Conservation (phyloP, 164 flowering plant genomes). For the Buxus sempervirens region DNA sequence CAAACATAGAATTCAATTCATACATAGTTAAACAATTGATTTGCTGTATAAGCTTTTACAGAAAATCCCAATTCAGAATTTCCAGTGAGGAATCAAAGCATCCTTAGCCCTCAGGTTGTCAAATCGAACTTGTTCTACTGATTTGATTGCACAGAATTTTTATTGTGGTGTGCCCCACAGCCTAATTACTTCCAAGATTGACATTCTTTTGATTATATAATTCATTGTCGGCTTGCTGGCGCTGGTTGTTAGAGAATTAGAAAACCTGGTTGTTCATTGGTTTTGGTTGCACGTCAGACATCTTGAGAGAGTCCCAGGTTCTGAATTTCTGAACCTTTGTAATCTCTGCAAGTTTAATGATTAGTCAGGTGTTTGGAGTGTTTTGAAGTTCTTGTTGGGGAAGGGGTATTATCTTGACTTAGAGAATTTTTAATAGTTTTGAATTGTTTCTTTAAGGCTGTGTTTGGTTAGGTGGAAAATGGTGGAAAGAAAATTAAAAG, state of each 20-base stretch:
- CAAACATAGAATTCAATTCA: too few relatives aligned
- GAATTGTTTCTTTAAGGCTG: slow-evolving; percentile 52
- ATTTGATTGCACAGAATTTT: slow-evolving; percentile 52
- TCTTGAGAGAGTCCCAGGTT: slow-evolving; percentile 26
- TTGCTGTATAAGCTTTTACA: neutral
- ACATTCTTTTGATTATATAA: slow-evolving; percentile 34
- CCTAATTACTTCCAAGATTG: slow-evolving; percentile 44
- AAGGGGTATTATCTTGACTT: slow-evolving; percentile 36
- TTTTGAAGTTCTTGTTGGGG: slow-evolving; percentile 37
- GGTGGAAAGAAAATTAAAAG: too few relatives aligned
- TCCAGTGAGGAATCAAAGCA: neutral
- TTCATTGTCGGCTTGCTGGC: slow-evolving; percentile 26
- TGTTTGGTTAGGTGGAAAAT: too few relatives aligned
- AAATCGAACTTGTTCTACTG: slow-evolving; percentile 39
- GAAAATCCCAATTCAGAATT: neutral
- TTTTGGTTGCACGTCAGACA: slow-evolving; percentile 42
- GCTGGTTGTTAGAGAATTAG: slow-evolving; percentile 34
- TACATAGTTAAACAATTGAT: too few relatives aligned
- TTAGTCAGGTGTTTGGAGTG: slow-evolving; percentile 19
- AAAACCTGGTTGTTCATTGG: slow-evolving; percentile 40
- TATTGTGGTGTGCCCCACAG: slow-evolving; percentile 61
- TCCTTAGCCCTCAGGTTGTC: slow-evolving; percentile 32
- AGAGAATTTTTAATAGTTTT: slow-evolving; percentile 39
- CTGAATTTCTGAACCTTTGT: slow-evolving; percentile 56
- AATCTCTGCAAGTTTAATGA: slow-evolving; percentile 50